phyloP scores from a whole-genome alignment of 192 early-diverging fungal species.

The Kickxella alabastrina region DNA sequence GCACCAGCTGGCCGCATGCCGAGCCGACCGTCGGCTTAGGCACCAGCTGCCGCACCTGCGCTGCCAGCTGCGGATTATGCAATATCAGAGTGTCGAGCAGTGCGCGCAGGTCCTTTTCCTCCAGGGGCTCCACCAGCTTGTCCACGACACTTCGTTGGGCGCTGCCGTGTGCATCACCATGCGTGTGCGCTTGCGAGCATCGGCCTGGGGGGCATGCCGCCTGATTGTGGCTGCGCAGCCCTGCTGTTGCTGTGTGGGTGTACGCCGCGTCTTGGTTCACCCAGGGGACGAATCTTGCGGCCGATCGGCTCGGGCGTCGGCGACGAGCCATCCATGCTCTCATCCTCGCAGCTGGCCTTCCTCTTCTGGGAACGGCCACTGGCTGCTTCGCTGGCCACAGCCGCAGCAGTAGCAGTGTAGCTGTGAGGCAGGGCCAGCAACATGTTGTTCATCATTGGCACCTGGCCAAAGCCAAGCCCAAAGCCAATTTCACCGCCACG shows the following conservation, averaged over 20 bases:
- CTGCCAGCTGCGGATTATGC: constrained; percentile 67
- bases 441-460: constrained; percentile 7
- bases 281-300: constrained; percentile 21
- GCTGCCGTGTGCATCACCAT: constrained; percentile 10
- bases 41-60: constrained; percentile 67
- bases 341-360: constrained; percentile 50
- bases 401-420: not conserved
- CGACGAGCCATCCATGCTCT: constrained; percentile 44
- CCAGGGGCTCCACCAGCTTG: constrained; percentile 59
- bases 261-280: constrained; percentile 9
- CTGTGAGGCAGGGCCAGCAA: not conserved
- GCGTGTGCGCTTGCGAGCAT: constrained; percentile 40
- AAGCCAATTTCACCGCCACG: constrained; percentile 30
- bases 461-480: constrained; percentile 33
- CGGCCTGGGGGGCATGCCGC: not conserved
- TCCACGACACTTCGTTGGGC: constrained; percentile 41
- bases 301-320: constrained; percentile 35
- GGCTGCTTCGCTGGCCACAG: constrained; percentile 2
- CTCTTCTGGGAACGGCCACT: constrained; percentile 39
- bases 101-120: constrained; percentile 68
- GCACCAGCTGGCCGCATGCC: constrained; percentile 59
- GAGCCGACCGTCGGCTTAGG: constrained; percentile 83
- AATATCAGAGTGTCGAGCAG: constrained; percentile 72
- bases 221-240: not conserved
- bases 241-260: not conserved